Base-by-base conservation (phyloP, 345 rosid genomes). In the Abelmoschus esculentus region DNA sequence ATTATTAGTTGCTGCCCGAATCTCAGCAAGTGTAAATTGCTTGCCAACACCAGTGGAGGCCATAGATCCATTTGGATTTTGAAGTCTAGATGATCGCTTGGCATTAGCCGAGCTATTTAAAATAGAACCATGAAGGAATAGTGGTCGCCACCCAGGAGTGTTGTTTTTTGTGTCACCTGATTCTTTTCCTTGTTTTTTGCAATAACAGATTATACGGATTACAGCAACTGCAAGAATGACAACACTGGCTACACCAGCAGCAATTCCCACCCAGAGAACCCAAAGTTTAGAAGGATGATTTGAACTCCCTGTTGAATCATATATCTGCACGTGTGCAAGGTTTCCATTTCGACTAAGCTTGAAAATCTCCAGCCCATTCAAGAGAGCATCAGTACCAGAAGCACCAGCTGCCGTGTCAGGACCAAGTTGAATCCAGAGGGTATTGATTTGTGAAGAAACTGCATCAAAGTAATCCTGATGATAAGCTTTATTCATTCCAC, bases 391-490 rank as follows among this genome's bases (percentile, higher is more conserved):
- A 0, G 92, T 85, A 56, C 86, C 96, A 14, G 88, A 80, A 68
- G 90, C 88, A 73, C 88, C 89, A 50, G 75, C 87, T 18, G 92
- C 78, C 1, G 92, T 84, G 69, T 89, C 97, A 56, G 97, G 93
- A 72, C 98, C 97, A 3, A 90, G 80, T 68, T 93, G 98, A 79
- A 93, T 76, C 98, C 92, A 93, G n/a, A 93, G 85, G 3, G 89
- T 79, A 69, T 80, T 56, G 71, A 80, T 74, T 72, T 84, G 84
- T 1, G 87, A 70, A 40, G 96, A 85, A 34, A 87, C 78, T 0
- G 78, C 76, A 52, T 93, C 98, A 5, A 84, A 71, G 81, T 82
- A 93, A 74, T 93, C 97, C 73, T 74, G 89, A 83, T 93, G 89
- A 68, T 82, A 90, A 5, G 87, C 98, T 79, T 62, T 87, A 79